These are phyloP conservation scores for Pestalotiopsis sp. DNA, from an alignment of 2,329 filamentous ascomycete genomes.

Conservation along the genomic window DNA sequence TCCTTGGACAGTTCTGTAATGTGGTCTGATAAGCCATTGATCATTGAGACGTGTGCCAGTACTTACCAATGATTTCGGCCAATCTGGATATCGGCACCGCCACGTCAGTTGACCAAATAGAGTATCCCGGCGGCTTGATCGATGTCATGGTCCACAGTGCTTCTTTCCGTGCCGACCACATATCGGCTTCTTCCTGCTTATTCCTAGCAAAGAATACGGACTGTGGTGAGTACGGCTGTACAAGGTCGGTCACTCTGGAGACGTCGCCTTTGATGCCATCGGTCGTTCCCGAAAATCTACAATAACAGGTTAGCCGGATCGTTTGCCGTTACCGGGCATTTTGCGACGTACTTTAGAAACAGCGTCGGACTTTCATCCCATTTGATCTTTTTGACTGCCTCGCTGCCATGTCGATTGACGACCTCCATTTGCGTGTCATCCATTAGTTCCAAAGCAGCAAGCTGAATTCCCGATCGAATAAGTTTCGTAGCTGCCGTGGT, in stretches of 20 bases:
- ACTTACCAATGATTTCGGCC: conserved; percentile 53
- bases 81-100: conserved; percentile 65
- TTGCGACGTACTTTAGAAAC: conserved; percentile 64
- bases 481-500: conserved; percentile 66
- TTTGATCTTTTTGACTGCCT: conserved; percentile 51
- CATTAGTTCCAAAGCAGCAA: conserved; percentile 68
- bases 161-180: conserved; percentile 70
- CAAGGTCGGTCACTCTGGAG: conserved; percentile 58
- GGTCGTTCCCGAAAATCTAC: conserved; percentile 64
- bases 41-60: background rate
- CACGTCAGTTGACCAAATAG: conserved; percentile 70
- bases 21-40: background rate
- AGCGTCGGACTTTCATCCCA: conserved; percentile 74
- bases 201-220: conserved; percentile 70
- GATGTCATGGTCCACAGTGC: conserved; percentile 66
- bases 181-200: conserved; percentile 63
- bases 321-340: background rate
- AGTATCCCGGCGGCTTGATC: conserved; percentile 50
- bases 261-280: conserved; percentile 66
- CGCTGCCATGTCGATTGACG: conserved; percentile 65
- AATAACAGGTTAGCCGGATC: background rate
- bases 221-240: conserved; percentile 51
- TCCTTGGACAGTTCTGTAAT: conserved; percentile 55
- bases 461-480: conserved; percentile 65
- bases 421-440: conserved; percentile 69